A percentile compares a stretch with the other conserved stretches of the same genome.
phyloP scores from a whole-genome alignment of 2,329 filamentous ascomycete species.

The Dissoconium aciculare region DNA sequence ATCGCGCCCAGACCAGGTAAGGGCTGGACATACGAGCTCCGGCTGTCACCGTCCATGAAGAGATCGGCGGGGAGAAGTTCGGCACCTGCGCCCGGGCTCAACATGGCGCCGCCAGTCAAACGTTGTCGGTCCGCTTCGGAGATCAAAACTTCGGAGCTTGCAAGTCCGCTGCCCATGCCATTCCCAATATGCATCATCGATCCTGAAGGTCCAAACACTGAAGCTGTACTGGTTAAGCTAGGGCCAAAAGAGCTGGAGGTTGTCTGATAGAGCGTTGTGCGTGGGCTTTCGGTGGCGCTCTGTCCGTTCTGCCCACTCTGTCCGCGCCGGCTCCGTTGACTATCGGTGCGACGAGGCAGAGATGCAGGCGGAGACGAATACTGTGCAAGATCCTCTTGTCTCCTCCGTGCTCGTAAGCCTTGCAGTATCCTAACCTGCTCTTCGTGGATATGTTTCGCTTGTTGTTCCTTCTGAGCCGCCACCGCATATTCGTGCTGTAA shows the following conservation, averaged over 20 bases:
- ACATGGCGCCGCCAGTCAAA: constrained; percentile 49
- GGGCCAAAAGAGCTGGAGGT: constrained; percentile 23
- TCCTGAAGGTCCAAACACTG: constrained; percentile 35
- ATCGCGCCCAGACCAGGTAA: constrained; percentile 23
- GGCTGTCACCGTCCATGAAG: constrained; percentile 21
- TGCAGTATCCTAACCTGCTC: constrained; percentile 26
- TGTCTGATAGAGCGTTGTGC: constrained; percentile 14
- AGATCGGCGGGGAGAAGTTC: constrained; percentile 53
- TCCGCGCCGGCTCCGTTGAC: constrained; percentile 27
- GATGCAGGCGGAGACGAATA: constrained; percentile 14
- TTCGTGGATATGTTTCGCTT: constrained; percentile 28
- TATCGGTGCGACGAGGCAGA: constrained; percentile 23
- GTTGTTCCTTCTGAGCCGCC: constrained; percentile 19
- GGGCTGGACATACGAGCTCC: constrained; percentile 10
- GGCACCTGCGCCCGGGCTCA: constrained; percentile 62
- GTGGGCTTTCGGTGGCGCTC: constrained; percentile 18
- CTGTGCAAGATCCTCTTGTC: constrained; percentile 19
- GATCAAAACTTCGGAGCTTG: constrained; percentile 31
- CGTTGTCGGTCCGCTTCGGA: constrained; percentile 49
- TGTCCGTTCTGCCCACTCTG: constrained; percentile 23
- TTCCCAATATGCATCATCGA: constrained; percentile 44
- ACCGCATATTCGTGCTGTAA: constrained; percentile 21
- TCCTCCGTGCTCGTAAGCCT: constrained; percentile 14
- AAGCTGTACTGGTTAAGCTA: constrained; percentile 34
- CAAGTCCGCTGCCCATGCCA: constrained; percentile 41